Percentiles rank a stretch among this genome's conserved stretches.
These are phyloP conservation scores for Mycena galopus DNA, from an alignment of 768 basidiomycete genomes.

Conservation along the genomic window DNA sequence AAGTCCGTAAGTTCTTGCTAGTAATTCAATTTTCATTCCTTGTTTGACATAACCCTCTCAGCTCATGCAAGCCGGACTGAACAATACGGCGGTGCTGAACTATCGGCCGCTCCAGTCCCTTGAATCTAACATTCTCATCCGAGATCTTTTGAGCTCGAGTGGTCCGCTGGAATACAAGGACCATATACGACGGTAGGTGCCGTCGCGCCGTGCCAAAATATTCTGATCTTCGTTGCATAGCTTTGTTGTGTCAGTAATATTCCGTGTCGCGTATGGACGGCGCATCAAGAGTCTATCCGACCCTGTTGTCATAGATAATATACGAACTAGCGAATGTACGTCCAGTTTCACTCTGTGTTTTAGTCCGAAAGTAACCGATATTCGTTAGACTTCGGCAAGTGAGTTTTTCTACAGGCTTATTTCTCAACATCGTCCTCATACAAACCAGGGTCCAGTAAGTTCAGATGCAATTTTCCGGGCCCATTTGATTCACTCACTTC, in stretches of 20 bases:
- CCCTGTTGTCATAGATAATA: not conserved
- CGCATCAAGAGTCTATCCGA: not conserved
- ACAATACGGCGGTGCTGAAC: constrained; percentile 15
- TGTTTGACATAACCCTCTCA: not conserved
- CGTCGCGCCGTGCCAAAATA: not conserved
- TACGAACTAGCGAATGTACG: constrained; percentile 5
- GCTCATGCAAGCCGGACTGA: constrained; percentile 22
- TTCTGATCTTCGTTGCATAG: not conserved
- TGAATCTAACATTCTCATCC: constrained; percentile 21
- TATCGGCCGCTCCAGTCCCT: constrained; percentile 31
- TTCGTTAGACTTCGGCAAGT: constrained; percentile 12
- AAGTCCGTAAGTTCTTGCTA: constrained; percentile 42
- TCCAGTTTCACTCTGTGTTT: not conserved
- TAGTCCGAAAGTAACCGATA: not conserved
- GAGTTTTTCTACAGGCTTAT: not conserved
- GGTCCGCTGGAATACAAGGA: constrained; percentile 1
- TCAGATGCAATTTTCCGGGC: not conserved
- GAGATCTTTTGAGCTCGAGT: constrained; percentile 10
- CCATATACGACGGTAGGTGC: constrained; percentile 9
- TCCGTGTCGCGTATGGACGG: constrained; percentile 7
- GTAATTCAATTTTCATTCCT: not conserved
- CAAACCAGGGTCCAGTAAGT: constrained; percentile 6
- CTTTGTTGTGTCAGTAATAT: constrained; percentile 7
- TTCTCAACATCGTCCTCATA: not conserved
- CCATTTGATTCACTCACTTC: not conserved